Evolutionary conservation across 1,284 basidiomycete genomes (phyloP).

Genomic region (Nidula niveotomentosa): DNA sequence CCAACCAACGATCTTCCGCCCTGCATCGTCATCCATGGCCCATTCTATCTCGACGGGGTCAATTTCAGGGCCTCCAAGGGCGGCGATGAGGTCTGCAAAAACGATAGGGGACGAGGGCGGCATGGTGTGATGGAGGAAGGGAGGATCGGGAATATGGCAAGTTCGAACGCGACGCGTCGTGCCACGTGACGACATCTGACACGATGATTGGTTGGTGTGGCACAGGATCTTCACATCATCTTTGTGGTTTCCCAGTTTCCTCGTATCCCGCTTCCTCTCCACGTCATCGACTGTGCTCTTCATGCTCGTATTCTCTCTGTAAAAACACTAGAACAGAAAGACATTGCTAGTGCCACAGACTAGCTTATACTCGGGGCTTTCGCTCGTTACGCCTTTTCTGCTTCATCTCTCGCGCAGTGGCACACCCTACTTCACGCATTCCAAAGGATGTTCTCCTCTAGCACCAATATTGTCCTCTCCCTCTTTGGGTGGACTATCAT

Average conservation of each 20-base stretch:
- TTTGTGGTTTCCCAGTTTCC: too few species aligned
- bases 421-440: not conserved
- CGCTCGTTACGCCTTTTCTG: not conserved
- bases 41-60: constrained; percentile 19
- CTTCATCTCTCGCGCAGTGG: not conserved
- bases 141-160: not conserved
- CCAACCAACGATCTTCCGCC: constrained; percentile 20
- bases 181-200: not conserved
- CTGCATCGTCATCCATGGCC: constrained; percentile 17
- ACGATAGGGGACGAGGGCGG: not conserved
- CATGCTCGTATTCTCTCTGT: too few species aligned
- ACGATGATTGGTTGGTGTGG: too few species aligned
- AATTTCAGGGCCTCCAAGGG: constrained; percentile 19
- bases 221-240: too few species aligned
- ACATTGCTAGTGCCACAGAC: not conserved
- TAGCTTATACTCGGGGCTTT: not conserved
- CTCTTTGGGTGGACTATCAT: constrained; percentile 43
- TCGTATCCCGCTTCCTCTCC: too few species aligned
- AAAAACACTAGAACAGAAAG: not conserved
- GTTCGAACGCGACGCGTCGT: not conserved
- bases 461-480: constrained; percentile 16
- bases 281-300: too few species aligned
- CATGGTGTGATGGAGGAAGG: not conserved
- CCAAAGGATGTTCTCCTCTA: constrained; percentile 3
- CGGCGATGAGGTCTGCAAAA: constrained; percentile 10